phyloP scores from a whole-genome alignment of 2,329 filamentous ascomycete species.

The Thielaviopsis populi region DNA sequence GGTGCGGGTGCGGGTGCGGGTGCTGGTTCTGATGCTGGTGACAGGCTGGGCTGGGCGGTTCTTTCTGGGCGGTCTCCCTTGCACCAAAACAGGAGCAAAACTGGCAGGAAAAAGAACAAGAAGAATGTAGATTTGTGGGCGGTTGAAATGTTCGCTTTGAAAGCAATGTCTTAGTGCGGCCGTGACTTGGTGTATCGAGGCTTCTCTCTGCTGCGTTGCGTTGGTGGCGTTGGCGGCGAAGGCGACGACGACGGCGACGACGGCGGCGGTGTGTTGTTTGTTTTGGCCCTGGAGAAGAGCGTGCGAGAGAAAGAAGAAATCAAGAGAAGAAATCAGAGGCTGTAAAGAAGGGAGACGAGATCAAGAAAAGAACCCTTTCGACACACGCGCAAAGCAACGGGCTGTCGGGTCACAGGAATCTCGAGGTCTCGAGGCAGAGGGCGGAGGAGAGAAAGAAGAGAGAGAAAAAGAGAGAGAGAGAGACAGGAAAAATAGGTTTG shows the following conservation, averaged over 20 bases:
- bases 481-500: background rate
- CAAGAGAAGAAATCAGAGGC: background rate
- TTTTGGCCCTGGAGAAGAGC: background rate
- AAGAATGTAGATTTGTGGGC: slow-evolving; percentile 1
- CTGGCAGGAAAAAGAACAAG: background rate
- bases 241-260: background rate
- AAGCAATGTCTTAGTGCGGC: background rate
- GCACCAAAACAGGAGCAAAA: background rate
- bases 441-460: background rate
- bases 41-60: background rate
- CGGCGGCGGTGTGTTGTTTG: background rate
- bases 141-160: background rate
- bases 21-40: background rate
- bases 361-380: background rate
- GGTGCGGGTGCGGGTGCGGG: no score
- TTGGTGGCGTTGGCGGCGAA: background rate
- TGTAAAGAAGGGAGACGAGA: background rate
- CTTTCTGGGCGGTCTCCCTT: background rate
- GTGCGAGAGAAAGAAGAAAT: background rate
- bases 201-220: background rate
- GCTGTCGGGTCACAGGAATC: background rate
- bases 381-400: background rate
- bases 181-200: background rate
- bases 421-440: background rate
- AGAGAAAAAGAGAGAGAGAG: background rate